Percentiles rank a stretch among this genome's conserved stretches.
phyloP scores from a whole-genome alignment of 495 filamentous ascomycete species.

The Rhypophila decipiens region DNA sequence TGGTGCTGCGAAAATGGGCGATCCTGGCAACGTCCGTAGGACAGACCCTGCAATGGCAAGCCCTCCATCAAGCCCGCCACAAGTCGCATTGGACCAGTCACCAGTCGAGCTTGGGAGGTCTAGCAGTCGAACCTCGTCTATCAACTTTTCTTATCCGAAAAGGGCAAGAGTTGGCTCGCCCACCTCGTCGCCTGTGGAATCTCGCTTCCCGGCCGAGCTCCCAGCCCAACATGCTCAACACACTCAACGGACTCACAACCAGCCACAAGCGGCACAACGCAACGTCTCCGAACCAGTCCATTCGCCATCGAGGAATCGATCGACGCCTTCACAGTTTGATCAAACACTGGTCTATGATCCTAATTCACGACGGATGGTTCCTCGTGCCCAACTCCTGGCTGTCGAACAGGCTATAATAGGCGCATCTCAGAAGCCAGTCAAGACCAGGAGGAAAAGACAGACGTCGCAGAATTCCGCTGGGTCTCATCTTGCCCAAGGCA shows the following conservation, averaged over 20 bases:
- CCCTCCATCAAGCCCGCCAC: conserved; percentile 27
- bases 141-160: conserved; percentile 83
- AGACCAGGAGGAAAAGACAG: conserved; percentile 51
- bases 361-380: conserved; percentile 51
- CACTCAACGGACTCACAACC: not conserved
- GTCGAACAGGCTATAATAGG: conserved; percentile 37
- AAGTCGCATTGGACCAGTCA: conserved; percentile 9
- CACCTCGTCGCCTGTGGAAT: conserved; percentile 16
- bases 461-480: conserved; percentile 23
- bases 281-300: conserved; percentile 1
- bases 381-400: conserved; percentile 26
- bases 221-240: not conserved
- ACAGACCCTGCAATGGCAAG: conserved; percentile 38
- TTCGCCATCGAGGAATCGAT: conserved; percentile 15
- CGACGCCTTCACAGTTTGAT: conserved; percentile 22
- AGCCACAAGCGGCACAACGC: conserved; percentile 1
- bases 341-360: conserved; percentile 48
- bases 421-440: conserved; percentile 41
- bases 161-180: conserved; percentile 27
- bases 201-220: not conserved
- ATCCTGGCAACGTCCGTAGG: conserved; percentile 33
- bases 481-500: conserved; percentile 30
- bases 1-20: conserved; percentile 32
- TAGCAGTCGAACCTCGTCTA: conserved; percentile 55
- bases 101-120: conserved; percentile 30